A percentile compares a stretch with the other conserved stretches of the same genome.
These are phyloP conservation scores for Cryptococcus sp. DNA, from an alignment of 1,284 basidiomycete genomes.

Conservation along the genomic window DNA sequence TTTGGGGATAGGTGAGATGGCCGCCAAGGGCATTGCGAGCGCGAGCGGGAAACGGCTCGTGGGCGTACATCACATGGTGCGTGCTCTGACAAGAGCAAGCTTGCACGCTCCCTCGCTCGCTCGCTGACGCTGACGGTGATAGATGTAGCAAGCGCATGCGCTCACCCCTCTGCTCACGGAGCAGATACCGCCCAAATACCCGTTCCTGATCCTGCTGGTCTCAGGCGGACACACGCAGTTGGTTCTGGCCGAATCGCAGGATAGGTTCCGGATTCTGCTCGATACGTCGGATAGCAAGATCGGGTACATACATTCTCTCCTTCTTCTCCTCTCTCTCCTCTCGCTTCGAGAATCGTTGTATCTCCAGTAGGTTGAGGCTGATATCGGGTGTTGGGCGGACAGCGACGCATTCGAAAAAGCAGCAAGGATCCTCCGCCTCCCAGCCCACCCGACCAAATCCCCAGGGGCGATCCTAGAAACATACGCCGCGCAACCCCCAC, in stretches of 20 bases:
- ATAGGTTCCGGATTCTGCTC: constrained; percentile 69
- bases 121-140: too few species aligned
- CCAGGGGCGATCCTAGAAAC: constrained; percentile 76
- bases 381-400: background rate
- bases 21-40: constrained; percentile 78
- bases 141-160: constrained; percentile 83
- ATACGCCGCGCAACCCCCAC: constrained; percentile 54
- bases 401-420: constrained; percentile 77
- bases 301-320: constrained; percentile 52
- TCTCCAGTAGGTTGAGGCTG: background rate
- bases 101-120: background rate
- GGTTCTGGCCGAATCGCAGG: constrained; percentile 66
- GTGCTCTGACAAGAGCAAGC: background rate
- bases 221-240: constrained; percentile 91
- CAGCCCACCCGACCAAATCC: constrained; percentile 61
- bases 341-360: background rate
- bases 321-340: too few species aligned
- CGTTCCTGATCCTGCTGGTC: constrained; percentile 82
- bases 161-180: constrained; percentile 77
- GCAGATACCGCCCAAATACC: constrained; percentile 64
- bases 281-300: constrained; percentile 75
- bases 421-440: constrained; percentile 66
- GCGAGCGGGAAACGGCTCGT: constrained; percentile 75
- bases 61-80: constrained; percentile 91
- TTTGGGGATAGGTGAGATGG: constrained; percentile 71